These are phyloP conservation scores for Xylaria sp. DNA, from an alignment of 2,329 filamentous ascomycete species.

Conservation along the genomic window DNA sequence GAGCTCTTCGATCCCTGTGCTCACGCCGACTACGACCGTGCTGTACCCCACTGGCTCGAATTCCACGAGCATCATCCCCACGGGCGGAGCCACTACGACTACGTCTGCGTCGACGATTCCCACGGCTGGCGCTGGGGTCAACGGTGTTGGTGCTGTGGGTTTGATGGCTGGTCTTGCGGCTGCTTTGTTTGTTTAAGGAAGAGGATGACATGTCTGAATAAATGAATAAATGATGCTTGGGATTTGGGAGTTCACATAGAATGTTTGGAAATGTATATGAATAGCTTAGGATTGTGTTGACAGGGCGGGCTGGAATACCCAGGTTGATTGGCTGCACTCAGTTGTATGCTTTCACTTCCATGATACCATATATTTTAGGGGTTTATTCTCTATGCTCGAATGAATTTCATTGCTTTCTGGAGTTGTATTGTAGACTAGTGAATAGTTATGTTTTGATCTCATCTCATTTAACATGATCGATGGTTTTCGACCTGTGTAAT, in stretches of 20 bases:
- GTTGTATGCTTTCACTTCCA: background rate
- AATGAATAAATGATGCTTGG: background rate
- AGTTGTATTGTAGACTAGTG: background rate
- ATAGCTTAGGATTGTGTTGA: background rate
- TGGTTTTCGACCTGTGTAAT: background rate
- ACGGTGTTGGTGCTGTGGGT: constrained; percentile 41
- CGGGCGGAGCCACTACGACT: constrained; percentile 32
- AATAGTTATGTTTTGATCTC: background rate
- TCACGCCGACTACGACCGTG: constrained; percentile 6
- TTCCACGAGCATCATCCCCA: constrained; percentile 37
- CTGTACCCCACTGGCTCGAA: constrained; percentile 35
- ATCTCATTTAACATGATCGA: background rate
- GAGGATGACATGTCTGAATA: too few relatives aligned
- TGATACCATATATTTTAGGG: constrained; percentile 21
- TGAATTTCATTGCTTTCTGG: background rate
- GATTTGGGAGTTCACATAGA: background rate
- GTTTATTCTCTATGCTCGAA: background rate
- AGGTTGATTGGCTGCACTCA: background rate
- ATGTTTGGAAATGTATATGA: background rate
- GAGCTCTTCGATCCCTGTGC: background rate
- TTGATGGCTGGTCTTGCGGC: constrained; percentile 42
- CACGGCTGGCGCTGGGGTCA: constrained; percentile 39
- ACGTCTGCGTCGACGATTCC: constrained; percentile 33
- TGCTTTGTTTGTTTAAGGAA: constrained; percentile 41
- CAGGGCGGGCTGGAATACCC: constrained; percentile 30